These are phyloP conservation scores for Castanea sativa DNA, from an alignment of 306 rosid species.

Conservation along the genomic window DNA sequence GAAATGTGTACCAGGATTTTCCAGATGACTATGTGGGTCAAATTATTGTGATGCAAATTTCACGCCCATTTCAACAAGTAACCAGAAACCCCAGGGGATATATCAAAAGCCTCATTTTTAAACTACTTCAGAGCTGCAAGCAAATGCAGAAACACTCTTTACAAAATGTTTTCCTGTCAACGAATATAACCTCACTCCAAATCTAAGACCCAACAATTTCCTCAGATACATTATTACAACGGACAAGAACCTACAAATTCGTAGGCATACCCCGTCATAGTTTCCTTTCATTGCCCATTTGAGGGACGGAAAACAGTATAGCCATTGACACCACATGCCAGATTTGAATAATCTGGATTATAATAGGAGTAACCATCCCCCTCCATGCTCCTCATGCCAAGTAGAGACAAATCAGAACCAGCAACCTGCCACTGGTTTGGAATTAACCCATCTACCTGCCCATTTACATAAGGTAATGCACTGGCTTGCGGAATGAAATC, in stretches of 20 bases:
- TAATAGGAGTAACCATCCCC: slow-evolving; percentile 60
- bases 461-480: slow-evolving; percentile 50
- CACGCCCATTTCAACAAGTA: slow-evolving; percentile 12
- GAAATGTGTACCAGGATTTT: background rate
- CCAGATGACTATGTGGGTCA: background rate
- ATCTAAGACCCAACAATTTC: slow-evolving; percentile 61
- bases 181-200: slow-evolving; percentile 81
- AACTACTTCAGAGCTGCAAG: slow-evolving; percentile 36
- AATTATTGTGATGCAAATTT: background rate
- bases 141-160: slow-evolving; percentile 63
- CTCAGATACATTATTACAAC: slow-evolving; percentile 68
- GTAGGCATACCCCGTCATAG: slow-evolving; percentile 26
- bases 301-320: slow-evolving; percentile 84
- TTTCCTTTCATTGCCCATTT: slow-evolving; percentile 60
- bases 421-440: slow-evolving; percentile 75
- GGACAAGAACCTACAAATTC: slow-evolving; percentile 37
- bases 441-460: slow-evolving; percentile 73
- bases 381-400: slow-evolving; percentile 56
- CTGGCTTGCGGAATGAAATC: slow-evolving; percentile 55
- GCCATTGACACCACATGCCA: slow-evolving; percentile 65
- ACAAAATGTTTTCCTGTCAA: slow-evolving; percentile 71
- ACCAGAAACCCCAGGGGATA: slow-evolving; percentile 15
- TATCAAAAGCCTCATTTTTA: slow-evolving; percentile 27
- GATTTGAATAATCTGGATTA: slow-evolving; percentile 63
- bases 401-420: slow-evolving; percentile 52